Base-by-base conservation (phyloP, 2,329 filamentous ascomycete genomes). In the Cladophialophora chaetospira region DNA sequence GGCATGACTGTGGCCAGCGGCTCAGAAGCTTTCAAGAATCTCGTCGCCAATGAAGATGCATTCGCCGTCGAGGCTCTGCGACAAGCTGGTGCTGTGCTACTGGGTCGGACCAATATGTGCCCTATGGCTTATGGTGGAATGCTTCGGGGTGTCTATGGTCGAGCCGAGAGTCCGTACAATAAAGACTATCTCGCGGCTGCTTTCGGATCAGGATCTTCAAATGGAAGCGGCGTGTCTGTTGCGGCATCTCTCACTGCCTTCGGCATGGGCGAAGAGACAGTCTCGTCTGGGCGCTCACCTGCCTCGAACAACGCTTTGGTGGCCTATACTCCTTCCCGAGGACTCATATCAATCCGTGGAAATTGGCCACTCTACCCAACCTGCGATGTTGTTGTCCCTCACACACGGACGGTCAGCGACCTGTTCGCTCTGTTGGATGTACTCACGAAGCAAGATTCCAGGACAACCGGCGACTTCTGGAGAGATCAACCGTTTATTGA, bases 61-160 rank as follows among this genome's bases (percentile, higher is more conserved):
- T 78, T 77, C 2, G 76, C 78, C 4, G 80, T 81, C 0, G 63
- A 73, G 9, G 68, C 70, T 8, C 69, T 85, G 4, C 72, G 76
- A 3, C 70, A 74, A 25, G 78, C 79, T 1, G 81, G 81, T 1
- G 79, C 75, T 0, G 70, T 83, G 0, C 67, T 82, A 17, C 70
- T 83, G 0, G 83, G 82, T 0, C 75, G 77, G 42, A 83, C 82
- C 0, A 86, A 85, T 54, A 82, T 84, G 77, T 82, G 79, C 0
- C 78, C 82, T 0, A 83, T 84, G 80, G 82, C 82, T 9, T 77
- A 78, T 19, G 81, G 81, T 0, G 82, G 82, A 0, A 82, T 82
- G 75, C 81, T 83, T 57, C 72, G 82, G 5, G 82, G 82, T 0
- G 60, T 81, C 0, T 83, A 82, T 57, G 82, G 82, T 0, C 73